These are phyloP conservation scores for Cyclotella sp. DNA, from an alignment of 108 stramenopile genomes.

Conservation along the genomic window DNA sequence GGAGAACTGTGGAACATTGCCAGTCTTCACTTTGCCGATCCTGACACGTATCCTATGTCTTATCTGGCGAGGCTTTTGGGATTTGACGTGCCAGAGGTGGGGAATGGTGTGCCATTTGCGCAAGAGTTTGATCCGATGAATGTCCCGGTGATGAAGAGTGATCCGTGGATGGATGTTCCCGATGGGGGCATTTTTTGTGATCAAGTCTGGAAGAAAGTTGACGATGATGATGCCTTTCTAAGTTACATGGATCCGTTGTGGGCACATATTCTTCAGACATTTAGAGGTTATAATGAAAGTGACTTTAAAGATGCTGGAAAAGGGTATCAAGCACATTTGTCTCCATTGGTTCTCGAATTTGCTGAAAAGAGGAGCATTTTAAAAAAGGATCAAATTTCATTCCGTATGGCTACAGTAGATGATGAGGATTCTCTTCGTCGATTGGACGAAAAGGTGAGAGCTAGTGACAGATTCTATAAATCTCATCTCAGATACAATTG, in stretches of 20 bases:
- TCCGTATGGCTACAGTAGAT: constrained; percentile 23
- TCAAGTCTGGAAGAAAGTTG: constrained; percentile 31
- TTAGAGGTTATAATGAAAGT: constrained; percentile 45
- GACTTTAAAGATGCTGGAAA: constrained; percentile 50
- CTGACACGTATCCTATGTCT: constrained; percentile 80
- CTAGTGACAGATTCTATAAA: neutral
- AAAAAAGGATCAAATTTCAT: constrained; percentile 30
- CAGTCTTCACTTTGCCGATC: constrained; percentile 58
- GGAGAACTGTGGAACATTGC: constrained; percentile 59
- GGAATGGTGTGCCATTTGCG: constrained; percentile 14
- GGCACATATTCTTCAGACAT: constrained; percentile 29
- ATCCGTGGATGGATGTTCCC: constrained; percentile 25
- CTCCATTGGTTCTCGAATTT: constrained; percentile 33
- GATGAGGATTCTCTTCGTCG: constrained; percentile 24
- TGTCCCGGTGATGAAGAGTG: neutral
- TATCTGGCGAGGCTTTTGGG: constrained; percentile 75
- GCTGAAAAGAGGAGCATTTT: constrained; percentile 35
- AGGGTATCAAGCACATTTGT: constrained; percentile 29
- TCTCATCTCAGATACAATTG: neutral
- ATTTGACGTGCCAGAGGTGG: constrained; percentile 56
- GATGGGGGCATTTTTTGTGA: constrained; percentile 21
- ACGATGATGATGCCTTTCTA: constrained; percentile 17
- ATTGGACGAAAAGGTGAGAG: constrained; percentile 33
- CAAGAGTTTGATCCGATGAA: constrained; percentile 34
- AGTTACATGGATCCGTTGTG: constrained; percentile 44